phyloP scores from a whole-genome alignment of 495 filamentous ascomycete genomes.

The Talaromyces trachyspermus region DNA sequence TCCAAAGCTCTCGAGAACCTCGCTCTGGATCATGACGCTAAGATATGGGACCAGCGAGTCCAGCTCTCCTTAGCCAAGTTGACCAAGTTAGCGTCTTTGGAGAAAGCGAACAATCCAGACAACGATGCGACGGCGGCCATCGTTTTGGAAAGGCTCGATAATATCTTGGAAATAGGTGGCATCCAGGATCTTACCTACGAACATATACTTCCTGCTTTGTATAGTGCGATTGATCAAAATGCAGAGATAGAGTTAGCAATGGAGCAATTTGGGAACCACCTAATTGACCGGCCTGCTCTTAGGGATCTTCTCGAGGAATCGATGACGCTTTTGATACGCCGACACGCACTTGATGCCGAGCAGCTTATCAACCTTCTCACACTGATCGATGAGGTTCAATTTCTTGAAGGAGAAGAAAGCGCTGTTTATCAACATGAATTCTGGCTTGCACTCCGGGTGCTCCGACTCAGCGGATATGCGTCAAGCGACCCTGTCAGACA shows the following conservation, averaged over 20 bases:
- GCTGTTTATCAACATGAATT: conserved; percentile 49
- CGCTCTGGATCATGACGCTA: conserved; percentile 58
- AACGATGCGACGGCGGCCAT: conserved; percentile 21
- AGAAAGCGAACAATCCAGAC: conserved; percentile 20
- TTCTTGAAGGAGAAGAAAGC: conserved; percentile 23
- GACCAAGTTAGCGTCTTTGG: conserved; percentile 54
- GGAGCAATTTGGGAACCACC: conserved; percentile 52
- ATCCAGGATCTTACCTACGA: conserved; percentile 70
- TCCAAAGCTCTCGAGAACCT: conserved; percentile 56
- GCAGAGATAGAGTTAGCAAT: conserved; percentile 69
- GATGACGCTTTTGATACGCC: conserved; percentile 57
- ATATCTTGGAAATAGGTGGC: conserved; percentile 54
- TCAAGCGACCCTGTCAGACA: conserved; percentile 41
- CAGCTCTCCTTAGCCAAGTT: conserved; percentile 85
- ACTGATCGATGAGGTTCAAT: conserved; percentile 44
- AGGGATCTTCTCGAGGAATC: conserved; percentile 55
- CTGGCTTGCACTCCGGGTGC: conserved; percentile 61
- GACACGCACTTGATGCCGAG: conserved; percentile 57
- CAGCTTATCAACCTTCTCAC: conserved; percentile 78
- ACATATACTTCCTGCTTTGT: conserved; percentile 47
- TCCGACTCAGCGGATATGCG: conserved; percentile 47
- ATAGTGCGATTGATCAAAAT: conserved; percentile 65
- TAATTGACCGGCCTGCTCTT: conserved; percentile 55
- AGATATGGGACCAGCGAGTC: conserved; percentile 84
- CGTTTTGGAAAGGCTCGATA: conserved; percentile 43